Evolutionary conservation across 371 early-diverging fungal genomes (phyloP).

Genomic region (Apophysomyces sp.): DNA sequence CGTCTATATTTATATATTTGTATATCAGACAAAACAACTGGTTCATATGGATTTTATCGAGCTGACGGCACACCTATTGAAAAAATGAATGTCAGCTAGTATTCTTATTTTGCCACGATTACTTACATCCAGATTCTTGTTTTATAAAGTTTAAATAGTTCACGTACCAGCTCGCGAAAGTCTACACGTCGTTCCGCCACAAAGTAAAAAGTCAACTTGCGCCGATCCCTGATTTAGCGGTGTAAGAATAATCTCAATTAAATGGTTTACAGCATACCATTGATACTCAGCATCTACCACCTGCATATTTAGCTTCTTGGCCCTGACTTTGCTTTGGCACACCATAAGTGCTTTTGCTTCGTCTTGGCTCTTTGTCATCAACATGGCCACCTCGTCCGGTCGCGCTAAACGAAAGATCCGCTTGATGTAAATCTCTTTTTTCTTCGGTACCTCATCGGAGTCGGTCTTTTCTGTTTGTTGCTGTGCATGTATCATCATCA

Average conservation of each 20-base stretch:
- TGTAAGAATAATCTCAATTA: background rate
- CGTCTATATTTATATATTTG: background rate
- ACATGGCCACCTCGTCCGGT: slow-evolving; percentile 74
- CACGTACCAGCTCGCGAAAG: slow-evolving; percentile 97
- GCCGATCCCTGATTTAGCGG: slow-evolving; percentile 72
- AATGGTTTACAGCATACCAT: slow-evolving; percentile 59
- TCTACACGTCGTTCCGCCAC: slow-evolving; percentile 95
- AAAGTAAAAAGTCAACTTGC: slow-evolving; percentile 95
- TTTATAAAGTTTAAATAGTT: slow-evolving; percentile 98
- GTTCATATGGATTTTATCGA: background rate
- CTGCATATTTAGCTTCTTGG: slow-evolving; percentile 91
- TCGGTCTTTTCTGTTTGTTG: slow-evolving; percentile 65
- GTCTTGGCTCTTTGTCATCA: slow-evolving; percentile 82
- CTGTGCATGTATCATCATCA: slow-evolving; percentile 14
- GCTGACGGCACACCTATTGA: background rate
- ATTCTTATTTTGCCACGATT: slow-evolving; percentile 7
- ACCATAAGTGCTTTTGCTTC: slow-evolving; percentile 87
- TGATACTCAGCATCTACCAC: slow-evolving; percentile 98
- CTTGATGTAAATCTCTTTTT: slow-evolving; percentile 29
- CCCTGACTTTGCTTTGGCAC: slow-evolving; percentile 90
- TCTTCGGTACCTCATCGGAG: background rate
- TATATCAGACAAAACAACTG: background rate
- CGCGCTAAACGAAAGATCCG: slow-evolving; percentile 84
- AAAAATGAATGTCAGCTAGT: background rate
- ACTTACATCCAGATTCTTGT: slow-evolving; percentile 99